Conservation (phyloP, 1,284 basidiomycete genomes). For the Apiotrichum domesticum region DNA sequence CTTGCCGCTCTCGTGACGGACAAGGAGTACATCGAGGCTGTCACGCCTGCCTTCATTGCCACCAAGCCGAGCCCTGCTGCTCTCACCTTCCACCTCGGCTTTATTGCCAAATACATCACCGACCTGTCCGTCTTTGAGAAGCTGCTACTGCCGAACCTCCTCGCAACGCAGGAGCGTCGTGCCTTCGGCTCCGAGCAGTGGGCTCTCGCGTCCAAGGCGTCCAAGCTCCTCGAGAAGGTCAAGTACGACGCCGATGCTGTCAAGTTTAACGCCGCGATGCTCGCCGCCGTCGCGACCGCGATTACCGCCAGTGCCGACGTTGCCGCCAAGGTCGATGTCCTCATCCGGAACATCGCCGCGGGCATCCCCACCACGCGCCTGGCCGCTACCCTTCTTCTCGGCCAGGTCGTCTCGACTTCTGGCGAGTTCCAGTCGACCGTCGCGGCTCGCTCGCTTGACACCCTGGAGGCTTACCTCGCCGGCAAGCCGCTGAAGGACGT, state of each 20-base stretch:
- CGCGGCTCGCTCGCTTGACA: conserved; percentile 49
- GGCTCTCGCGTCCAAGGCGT: conserved; percentile 31
- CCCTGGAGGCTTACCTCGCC: conserved; percentile 13
- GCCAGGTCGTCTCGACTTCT: conserved; percentile 12
- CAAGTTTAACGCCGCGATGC: conserved; percentile 13
- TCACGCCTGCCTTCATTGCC: conserved; percentile 50
- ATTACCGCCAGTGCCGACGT: conserved; percentile 15
- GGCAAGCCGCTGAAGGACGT: conserved; percentile 17
- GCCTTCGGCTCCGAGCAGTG: conserved; percentile 60
- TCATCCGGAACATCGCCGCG: conserved; percentile 9
- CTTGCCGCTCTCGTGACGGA: conserved; percentile 52
- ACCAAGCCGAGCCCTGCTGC: conserved; percentile 46
- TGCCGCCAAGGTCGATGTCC: conserved; percentile 13
- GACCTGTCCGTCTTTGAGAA: conserved; percentile 51
- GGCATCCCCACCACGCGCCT: conserved; percentile 6
- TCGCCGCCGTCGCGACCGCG: conserved; percentile 10
- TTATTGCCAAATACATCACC: conserved; percentile 55
- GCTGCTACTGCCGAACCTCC: conserved; percentile 64
- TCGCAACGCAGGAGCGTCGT: conserved; percentile 64
- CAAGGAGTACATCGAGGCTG: conserved; percentile 50
- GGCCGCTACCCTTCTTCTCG: conserved; percentile 13
- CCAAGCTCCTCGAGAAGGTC: conserved; percentile 10
- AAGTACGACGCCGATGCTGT: conserved; percentile 4
- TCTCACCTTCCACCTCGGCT: conserved; percentile 56
- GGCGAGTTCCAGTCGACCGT: conserved; percentile 27